Evolutionary conservation across 805 yeast genomes (phyloP).

Genomic region (Ogataea polymorpha): DNA sequence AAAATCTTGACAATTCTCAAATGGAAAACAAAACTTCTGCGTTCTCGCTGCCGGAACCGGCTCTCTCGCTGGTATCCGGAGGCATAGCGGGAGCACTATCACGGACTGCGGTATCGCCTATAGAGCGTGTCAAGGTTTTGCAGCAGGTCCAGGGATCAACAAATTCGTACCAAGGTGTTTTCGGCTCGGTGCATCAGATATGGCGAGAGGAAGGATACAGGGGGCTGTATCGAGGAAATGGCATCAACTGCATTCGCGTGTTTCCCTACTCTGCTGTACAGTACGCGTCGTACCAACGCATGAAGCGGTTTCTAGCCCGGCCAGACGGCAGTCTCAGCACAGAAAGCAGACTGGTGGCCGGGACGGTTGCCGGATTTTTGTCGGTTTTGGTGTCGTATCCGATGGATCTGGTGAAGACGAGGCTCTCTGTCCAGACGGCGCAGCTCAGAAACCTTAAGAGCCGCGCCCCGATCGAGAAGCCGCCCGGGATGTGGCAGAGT

Average conservation of each 20-base stretch:
- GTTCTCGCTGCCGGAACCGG: slow-evolving; percentile 39
- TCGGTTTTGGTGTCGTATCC: slow-evolving; percentile 89
- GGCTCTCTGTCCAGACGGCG: slow-evolving; percentile 88
- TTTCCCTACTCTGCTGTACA: slow-evolving; percentile 95
- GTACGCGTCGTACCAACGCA: slow-evolving; percentile 74
- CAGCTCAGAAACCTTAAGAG: slow-evolving; percentile 48
- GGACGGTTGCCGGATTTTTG: slow-evolving; percentile 75
- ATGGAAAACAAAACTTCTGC: not conserved
- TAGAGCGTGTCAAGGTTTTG: slow-evolving; percentile 89
- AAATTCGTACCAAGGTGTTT: slow-evolving; percentile 55
- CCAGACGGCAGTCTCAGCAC: slow-evolving; percentile 41
- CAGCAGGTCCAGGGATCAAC: slow-evolving; percentile 76
- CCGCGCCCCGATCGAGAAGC: slow-evolving; percentile 30
- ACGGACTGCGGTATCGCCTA: slow-evolving; percentile 90
- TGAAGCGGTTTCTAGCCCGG: slow-evolving; percentile 41
- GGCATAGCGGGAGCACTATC: slow-evolving; percentile 80
- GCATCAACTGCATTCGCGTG: slow-evolving; percentile 83
- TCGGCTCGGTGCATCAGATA: slow-evolving; percentile 71
- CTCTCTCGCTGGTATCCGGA: slow-evolving; percentile 66
- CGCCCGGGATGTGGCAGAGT: slow-evolving; percentile 71
- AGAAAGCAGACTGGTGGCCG: slow-evolving; percentile 64
- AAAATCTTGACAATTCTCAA: not conserved
- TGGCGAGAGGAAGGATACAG: slow-evolving; percentile 89
- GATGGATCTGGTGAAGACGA: slow-evolving; percentile 83
- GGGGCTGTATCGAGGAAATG: slow-evolving; percentile 89